Conservation (phyloP, 106 monocot species). For the Apostasia ramifera region DNA sequence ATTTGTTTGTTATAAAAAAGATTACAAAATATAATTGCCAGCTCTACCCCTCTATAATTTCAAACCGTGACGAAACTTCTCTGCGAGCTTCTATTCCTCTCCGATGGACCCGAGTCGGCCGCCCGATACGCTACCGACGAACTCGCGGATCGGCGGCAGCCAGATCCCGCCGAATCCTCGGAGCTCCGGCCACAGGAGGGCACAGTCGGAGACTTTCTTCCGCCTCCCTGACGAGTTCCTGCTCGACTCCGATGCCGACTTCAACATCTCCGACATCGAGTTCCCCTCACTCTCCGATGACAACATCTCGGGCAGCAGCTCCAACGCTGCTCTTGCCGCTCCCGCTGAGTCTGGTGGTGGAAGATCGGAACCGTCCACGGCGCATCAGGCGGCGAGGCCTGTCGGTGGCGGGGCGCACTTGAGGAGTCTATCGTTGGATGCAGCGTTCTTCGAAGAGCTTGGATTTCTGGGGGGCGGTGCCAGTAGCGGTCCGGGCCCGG, state of each 20-base stretch:
- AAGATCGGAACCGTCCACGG: not conserved
- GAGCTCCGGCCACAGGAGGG: slow-evolving; percentile 40
- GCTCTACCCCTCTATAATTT: too few relatives aligned
- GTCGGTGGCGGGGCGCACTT: slow-evolving; percentile 5
- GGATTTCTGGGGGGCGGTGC: slow-evolving; percentile 20
- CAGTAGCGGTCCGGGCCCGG: not conserved
- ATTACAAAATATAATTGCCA: too few relatives aligned
- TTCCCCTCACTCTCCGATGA: not conserved
- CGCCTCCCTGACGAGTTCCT: slow-evolving; percentile 82
- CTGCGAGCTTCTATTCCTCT: too few relatives aligned
- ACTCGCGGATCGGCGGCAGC: not conserved
- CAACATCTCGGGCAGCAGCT: slow-evolving; percentile 5
- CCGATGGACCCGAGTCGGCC: not conserved
- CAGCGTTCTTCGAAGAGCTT: slow-evolving; percentile 69
- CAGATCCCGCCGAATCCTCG: slow-evolving; percentile 8
- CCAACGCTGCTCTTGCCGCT: not conserved
- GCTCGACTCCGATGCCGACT: slow-evolving; percentile 74
- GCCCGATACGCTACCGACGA: not conserved
- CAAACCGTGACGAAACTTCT: too few relatives aligned
- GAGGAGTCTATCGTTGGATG: slow-evolving; percentile 82
- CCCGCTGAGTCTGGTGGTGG: slow-evolving; percentile 3
- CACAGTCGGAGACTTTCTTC: slow-evolving; percentile 84
- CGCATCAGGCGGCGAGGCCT: not conserved
- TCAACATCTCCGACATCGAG: slow-evolving; percentile 21
- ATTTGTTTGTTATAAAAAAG: too few relatives aligned